Evolutionary conservation across 2,329 filamentous ascomycete species (phyloP), one percentile per base, ranked within the genome.

Genomic region (Penicillium griseofulvum): DNA sequence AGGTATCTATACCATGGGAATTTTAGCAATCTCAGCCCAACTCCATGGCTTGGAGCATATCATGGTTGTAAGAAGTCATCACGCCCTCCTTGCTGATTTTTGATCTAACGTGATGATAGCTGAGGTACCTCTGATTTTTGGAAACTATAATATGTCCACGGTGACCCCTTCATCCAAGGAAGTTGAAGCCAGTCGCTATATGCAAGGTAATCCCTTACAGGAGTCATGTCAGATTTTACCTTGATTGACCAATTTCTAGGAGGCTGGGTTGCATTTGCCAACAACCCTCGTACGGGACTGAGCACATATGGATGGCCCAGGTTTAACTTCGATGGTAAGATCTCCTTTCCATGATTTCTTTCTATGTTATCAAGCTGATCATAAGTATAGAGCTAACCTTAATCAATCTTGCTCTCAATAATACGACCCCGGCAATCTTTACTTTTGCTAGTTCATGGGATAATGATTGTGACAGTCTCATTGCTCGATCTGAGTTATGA

Each of bases 31-130:
- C 65, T 77, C 28, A 66, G 68, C 14, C 71, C 70, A 0, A 62
- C 61, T 41, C 53, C 66, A 5, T 79, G 76, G 75, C 67, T 78
- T 52, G 76, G 75, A 14, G 75, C 75, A 3, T 78, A 76, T 38
- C 76, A 78, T 46, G 65, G 66, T 17, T 60, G 64, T 43, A 73
- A 76, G 55, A 26, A 12, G 3, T 1, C 1, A 16, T 7, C 1
- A 5, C 10, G 7, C 2, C 14, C 17, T 45, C 2, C n/a, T 14
- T 14, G 33, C n/a, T 44, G 7, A 19, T 24, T 51, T 24, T 51
- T 5, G 10, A 38, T 34, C 29, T 48, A 34, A 52, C 6, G 17
- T 16, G 5, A 28, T 24, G n/a, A 12, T 12, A 60, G 58, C 52
- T 22, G 56, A 58, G 6, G 42, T 58, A 42, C 58, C 58, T 31